These are phyloP conservation scores for Emmonsia crescens DNA, from an alignment of 2,329 filamentous ascomycete genomes.

Conservation along the genomic window DNA sequence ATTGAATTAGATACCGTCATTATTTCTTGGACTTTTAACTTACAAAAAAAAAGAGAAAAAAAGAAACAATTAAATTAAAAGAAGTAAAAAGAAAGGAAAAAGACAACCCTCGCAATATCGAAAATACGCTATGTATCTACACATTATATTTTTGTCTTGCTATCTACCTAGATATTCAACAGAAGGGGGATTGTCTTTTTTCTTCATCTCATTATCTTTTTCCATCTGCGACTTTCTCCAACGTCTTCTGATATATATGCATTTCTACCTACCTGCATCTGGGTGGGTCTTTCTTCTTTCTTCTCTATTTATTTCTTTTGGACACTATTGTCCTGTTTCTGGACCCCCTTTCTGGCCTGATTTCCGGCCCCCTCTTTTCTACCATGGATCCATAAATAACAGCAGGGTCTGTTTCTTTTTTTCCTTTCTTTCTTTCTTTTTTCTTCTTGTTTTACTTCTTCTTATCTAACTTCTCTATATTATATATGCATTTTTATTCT, in stretches of 20 bases:
- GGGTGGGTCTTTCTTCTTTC: background rate
- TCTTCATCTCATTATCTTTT: background rate
- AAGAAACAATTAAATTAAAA: background rate
- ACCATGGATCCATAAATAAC: background rate
- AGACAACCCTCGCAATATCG: background rate
- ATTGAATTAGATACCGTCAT: slow-evolving; percentile 51
- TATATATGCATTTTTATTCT: background rate
- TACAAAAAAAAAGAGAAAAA: background rate
- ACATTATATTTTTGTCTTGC: background rate
- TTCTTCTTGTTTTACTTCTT: background rate
- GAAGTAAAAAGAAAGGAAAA: background rate
- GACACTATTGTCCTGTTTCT: background rate
- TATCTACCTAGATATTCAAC: background rate
- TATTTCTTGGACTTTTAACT: slow-evolving; percentile 64
- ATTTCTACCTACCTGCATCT: background rate
- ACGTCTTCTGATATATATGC: background rate
- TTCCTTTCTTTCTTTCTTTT: background rate
- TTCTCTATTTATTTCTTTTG: background rate
- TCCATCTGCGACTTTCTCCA: background rate
- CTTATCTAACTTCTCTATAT: background rate
- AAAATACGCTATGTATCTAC: background rate
- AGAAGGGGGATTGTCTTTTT: background rate
- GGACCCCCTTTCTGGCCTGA: background rate
- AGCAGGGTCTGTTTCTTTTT: background rate
- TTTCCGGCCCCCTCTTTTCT: background rate